Base-by-base conservation (phyloP, 2,329 filamentous ascomycete genomes). In the Penicillium sp. region DNA sequence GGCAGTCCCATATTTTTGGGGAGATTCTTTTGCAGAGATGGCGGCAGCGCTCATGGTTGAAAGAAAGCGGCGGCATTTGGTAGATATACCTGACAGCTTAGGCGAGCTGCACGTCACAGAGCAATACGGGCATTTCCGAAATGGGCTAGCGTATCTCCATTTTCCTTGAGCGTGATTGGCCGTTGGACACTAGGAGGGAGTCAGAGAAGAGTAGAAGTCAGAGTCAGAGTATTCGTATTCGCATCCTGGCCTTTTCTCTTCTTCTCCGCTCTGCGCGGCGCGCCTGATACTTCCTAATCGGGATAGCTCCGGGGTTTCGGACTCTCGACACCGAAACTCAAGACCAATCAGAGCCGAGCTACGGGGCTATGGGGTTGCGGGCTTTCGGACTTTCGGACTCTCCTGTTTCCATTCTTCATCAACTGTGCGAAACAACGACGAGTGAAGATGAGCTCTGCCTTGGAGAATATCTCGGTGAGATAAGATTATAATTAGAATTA, bases 351-450 rank as follows among this genome's bases (percentile, higher is more conserved):
- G 15, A 27, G 24, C 9, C 7, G 24, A 20, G 12, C 15, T 7
- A n/a, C n/a, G n/a, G n/a, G n/a, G 20, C 20, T n/a, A 23, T n/a
- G n/a, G n/a, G 10, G 18, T 24, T 24, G 13, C 8, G 3, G 7
- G 18, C 32, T 5, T 30, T 5, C 44, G 44, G 45, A 27, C 34
- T 48, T 41, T 48, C 45, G 45, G 45, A 26, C 26, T 33, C 21
- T 40, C 13, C 34, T 33, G 8, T 48, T 48, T 36, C 36, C 46
- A 51, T 44, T 26, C 27, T 51, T 15, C 2, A 9, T 41, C 12
- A 17, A 17, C 3, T 26, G 3, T 7, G 4, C n/a, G 13, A 40
- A 17, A 42, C n/a, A 3, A 21, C 13, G 20, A 20, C 39, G 2
- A n/a, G n/a, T 18, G 21, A 20, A n/a, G 20, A 26, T 20, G 13